A percentile compares a stretch with the other conserved stretches of the same genome.
These are phyloP conservation scores for Ganoderma sp. DNA, from an alignment of 1,284 basidiomycete species.

Conservation along the genomic window DNA sequence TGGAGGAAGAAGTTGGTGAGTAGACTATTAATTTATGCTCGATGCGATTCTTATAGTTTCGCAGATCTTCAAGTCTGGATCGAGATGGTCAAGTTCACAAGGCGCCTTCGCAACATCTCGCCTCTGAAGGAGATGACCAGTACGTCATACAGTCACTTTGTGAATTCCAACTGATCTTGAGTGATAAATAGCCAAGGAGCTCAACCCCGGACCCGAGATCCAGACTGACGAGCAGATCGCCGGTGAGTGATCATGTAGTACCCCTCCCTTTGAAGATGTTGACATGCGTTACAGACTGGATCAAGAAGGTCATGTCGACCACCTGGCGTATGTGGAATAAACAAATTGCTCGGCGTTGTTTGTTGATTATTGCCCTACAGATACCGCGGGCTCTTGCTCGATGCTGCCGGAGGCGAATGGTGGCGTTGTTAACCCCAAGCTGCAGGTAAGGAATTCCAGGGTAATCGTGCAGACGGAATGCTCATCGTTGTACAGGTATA, in stretches of 20 bases:
- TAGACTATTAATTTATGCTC: not conserved
- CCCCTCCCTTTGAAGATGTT: not conserved
- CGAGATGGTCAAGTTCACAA: slow-evolving; percentile 56
- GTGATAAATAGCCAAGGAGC: slow-evolving; percentile 38
- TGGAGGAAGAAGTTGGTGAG: slow-evolving; percentile 54
- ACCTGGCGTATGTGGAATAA: slow-evolving; percentile 38
- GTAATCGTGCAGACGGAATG: not conserved
- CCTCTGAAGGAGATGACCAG: slow-evolving; percentile 49
- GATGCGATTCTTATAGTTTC: not conserved
- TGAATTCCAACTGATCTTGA: slow-evolving; percentile 12
- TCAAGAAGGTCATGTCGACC: slow-evolving; percentile 35
- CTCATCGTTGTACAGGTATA: slow-evolving; percentile 45
- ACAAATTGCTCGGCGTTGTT: not conserved
- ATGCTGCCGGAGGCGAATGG: slow-evolving; percentile 38
- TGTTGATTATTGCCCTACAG: slow-evolving; percentile 36
- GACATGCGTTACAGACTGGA: slow-evolving; percentile 30
- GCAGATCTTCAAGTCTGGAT: slow-evolving; percentile 51
- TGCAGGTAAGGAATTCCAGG: slow-evolving; percentile 31
- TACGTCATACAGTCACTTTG: slow-evolving; percentile 2
- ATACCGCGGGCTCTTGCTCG: slow-evolving; percentile 40
- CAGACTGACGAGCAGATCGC: slow-evolving; percentile 34
- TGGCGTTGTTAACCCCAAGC: slow-evolving; percentile 39
- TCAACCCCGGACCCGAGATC: slow-evolving; percentile 46
- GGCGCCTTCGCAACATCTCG: slow-evolving; percentile 47
- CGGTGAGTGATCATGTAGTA: slow-evolving; percentile 25